phyloP scores from a whole-genome alignment of 345 rosid genomes.

The Ceriops zippeliana region DNA sequence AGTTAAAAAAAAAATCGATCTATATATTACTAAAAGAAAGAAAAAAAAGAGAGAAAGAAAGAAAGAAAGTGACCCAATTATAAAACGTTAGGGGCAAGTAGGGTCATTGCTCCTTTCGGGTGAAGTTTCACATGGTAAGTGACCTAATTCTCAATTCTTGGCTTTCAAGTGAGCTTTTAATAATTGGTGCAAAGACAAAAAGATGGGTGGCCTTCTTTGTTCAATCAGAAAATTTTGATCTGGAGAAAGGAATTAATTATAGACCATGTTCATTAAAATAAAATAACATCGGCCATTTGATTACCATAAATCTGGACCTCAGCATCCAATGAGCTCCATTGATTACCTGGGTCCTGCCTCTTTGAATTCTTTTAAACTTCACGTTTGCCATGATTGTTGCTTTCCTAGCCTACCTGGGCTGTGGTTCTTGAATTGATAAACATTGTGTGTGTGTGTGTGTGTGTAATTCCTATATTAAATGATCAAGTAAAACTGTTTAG shows the following conservation, averaged over 20 bases:
- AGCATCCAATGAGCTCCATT: not conserved
- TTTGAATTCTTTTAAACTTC: not conserved
- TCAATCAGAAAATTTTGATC: not conserved
- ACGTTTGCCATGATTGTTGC: not conserved
- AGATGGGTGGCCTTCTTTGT: not conserved
- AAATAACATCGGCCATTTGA: not conserved
- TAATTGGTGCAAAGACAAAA: not conserved
- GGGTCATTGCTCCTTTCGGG: conserved; percentile 2
- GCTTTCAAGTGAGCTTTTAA: conserved; percentile 29
- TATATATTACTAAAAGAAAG: not conserved
- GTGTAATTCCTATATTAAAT: too few species aligned
- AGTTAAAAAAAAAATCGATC: too few species aligned
- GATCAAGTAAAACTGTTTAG: too few species aligned
- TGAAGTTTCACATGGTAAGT: conserved; percentile 30
- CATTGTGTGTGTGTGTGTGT: too few species aligned
- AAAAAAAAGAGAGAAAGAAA: not conserved
- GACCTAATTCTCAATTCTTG: conserved; percentile 33
- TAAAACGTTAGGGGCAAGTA: not conserved
- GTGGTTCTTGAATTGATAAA: too few species aligned
- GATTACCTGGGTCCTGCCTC: conserved; percentile 1
- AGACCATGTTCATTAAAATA: not conserved
- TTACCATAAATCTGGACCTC: not conserved
- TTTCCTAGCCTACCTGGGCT: not conserved
- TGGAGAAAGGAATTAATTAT: not conserved
- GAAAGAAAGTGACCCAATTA: not conserved